These are phyloP conservation scores for Boletus pseudo-olivaceus DNA, from an alignment of 768 basidiomycete genomes.

Conservation along the genomic window DNA sequence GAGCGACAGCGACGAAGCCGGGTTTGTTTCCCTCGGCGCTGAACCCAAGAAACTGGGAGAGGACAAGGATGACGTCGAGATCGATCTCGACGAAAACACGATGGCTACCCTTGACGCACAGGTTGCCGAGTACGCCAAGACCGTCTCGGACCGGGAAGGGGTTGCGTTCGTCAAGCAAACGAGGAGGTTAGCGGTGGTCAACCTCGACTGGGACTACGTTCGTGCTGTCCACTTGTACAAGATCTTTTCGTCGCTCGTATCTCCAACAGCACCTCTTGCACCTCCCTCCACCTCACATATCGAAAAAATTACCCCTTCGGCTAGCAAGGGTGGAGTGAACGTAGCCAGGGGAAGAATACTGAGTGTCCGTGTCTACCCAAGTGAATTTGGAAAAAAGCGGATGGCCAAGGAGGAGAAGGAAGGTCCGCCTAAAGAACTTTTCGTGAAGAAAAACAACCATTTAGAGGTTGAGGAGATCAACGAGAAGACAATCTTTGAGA, in stretches of 20 bases:
- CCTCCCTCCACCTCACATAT: conserved; percentile 24
- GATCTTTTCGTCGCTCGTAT: conserved; percentile 85
- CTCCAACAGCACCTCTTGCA: conserved; percentile 47
- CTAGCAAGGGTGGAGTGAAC: conserved; percentile 2
- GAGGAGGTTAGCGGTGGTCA: conserved; percentile 81
- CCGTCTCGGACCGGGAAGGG: conserved; percentile 44
- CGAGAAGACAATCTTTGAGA: conserved; percentile 61
- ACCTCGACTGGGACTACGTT: conserved; percentile 97
- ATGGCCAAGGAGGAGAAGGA: conserved; percentile 85
- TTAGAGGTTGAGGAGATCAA: conserved; percentile 54
- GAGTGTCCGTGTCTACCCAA: conserved; percentile 85
- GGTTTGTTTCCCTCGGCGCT: conserved; percentile 49
- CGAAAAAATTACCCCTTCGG: conserved; percentile 13
- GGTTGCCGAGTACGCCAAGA: conserved; percentile 55
- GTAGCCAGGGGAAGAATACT: conserved; percentile 64
- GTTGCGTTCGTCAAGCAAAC: conserved; percentile 46
- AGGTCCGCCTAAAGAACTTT: conserved; percentile 85
- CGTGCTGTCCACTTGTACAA: conserved; percentile 87
- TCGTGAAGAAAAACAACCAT: conserved; percentile 48
- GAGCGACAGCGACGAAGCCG: conserved; percentile 46
- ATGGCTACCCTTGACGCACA: conserved; percentile 73
- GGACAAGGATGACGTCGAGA: conserved; percentile 47
- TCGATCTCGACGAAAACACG: conserved; percentile 79
- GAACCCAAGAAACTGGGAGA: conserved; percentile 26
- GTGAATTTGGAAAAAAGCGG: conserved; percentile 85